phyloP scores from a whole-genome alignment of 805 yeast species.

The Hemisphaericaspora nanyangensis region DNA sequence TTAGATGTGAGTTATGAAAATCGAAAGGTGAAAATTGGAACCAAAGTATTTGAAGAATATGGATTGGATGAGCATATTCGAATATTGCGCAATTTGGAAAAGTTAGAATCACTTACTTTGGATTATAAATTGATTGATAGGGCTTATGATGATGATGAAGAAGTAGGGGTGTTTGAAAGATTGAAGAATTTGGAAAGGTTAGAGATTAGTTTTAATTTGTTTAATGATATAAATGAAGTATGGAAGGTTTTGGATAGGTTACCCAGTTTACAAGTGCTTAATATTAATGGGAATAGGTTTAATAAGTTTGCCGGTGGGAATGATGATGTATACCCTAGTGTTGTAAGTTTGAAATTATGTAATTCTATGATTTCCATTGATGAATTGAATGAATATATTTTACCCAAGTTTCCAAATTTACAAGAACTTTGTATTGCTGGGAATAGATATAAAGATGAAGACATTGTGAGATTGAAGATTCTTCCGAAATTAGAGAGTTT shows the following conservation, averaged over 20 bases:
- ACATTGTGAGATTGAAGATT: conserved; percentile 9
- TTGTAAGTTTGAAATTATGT: conserved; percentile 22
- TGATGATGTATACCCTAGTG: neutral
- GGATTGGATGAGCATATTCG: conserved; percentile 60
- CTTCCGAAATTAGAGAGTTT: conserved; percentile 9
- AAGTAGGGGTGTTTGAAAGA: conserved; percentile 1
- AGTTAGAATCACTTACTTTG: conserved; percentile 49
- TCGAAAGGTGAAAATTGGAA: conserved; percentile 44
- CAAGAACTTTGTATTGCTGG: conserved; percentile 29
- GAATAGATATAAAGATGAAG: conserved; percentile 24
- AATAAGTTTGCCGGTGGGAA: neutral
- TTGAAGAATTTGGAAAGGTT: conserved; percentile 31
- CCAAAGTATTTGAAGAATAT: conserved; percentile 54
- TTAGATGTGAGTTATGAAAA: conserved; percentile 23
- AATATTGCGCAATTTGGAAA: conserved; percentile 44
- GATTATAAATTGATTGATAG: conserved; percentile 36
- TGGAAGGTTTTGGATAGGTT: conserved; percentile 32
- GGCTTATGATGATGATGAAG: conserved; percentile 6
- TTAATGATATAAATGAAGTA: conserved; percentile 39
- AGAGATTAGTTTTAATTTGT: conserved; percentile 60
- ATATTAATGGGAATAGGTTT: conserved; percentile 55
- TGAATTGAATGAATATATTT: conserved; percentile 11
- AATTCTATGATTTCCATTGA: conserved; percentile 17
- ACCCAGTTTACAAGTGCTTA: conserved; percentile 37
- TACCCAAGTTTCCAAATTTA: conserved; percentile 37